Evolutionary conservation across 352 stramenopile genomes (phyloP).

Genomic region (Globisporangium viniferum): DNA sequence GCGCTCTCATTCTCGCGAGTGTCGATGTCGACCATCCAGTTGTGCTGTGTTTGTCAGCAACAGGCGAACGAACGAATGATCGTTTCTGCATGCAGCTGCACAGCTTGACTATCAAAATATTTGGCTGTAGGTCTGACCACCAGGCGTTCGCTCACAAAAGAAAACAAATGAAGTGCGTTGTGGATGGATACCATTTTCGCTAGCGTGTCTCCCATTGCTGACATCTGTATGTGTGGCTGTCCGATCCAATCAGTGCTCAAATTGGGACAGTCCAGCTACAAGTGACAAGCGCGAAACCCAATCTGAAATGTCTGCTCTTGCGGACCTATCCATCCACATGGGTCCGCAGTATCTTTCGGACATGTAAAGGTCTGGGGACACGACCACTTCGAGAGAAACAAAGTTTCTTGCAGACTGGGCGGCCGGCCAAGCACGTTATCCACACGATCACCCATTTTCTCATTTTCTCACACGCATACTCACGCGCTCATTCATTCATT

Average conservation of each 20-base stretch:
- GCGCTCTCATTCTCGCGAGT: background rate
- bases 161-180: background rate
- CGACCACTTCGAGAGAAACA: background rate
- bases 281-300: background rate
- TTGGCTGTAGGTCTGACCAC: background rate
- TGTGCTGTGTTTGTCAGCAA: background rate
- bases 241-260: background rate
- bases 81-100: background rate
- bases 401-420: background rate
- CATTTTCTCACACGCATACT: background rate
- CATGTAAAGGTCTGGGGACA: background rate
- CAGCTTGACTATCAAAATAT: background rate
- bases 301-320: background rate
- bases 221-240: background rate
- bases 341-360: background rate
- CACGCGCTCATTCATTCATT: background rate
- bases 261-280: background rate
- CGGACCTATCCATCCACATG: background rate
- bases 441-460: background rate
- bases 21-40: background rate
- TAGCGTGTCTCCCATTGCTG: background rate
- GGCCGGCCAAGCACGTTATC: background rate
- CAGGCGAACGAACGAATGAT: background rate
- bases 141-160: background rate
- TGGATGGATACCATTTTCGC: background rate